Evolutionary conservation across 2,329 filamentous ascomycete genomes (phyloP), one percentile per base, ranked within the genome.

Genomic region (Thermomyces lanuginosus): DNA sequence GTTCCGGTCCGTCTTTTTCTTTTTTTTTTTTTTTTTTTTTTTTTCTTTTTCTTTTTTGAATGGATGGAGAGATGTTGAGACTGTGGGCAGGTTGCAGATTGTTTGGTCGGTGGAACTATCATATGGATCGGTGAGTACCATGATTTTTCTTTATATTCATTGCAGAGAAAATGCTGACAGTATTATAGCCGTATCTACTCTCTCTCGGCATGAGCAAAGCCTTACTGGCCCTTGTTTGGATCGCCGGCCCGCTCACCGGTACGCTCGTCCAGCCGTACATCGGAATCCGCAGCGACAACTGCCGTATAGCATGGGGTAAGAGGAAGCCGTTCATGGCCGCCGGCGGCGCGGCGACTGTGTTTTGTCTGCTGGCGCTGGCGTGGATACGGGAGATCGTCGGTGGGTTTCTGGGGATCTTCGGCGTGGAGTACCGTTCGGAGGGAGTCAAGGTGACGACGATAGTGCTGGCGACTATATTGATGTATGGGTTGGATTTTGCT

Each of bases 81-180:
- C n/a, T 16, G 14, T 24, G n/a, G 15, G 18, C 36, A 66, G 81
- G 13, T 61, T 95, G 35, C 86, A 95, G 56, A 78, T 95, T 40
- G 83, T 86, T 15, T 95, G 86, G 86, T 84, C 84, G 1, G 83
- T 92, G 21, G 86, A 95, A 53, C 64, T 92, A 21, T 92, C 83
- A 28, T 86, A 92, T 58, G 84, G 84, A 41, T 92, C 86, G 28
- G 65, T 69, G 49, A 44, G 63, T 54, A 15, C 9, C 11, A 3
- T 11, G 18, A 25, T 12, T 8, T n/a, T 3, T 7, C 7, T 22
- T 15, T 4, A 15, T 18, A 16, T 11, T n/a, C 13, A 7, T 10
- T 10, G 12, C 17, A 12, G 29, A 28, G 26, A 23, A 18, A 10
- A n/a, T 11, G 25, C 23, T 29, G n/a, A 14, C 15, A 19, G 2